These are phyloP conservation scores for Dissophora ornata DNA, from an alignment of 192 early-diverging fungal species.

Conservation along the genomic window DNA sequence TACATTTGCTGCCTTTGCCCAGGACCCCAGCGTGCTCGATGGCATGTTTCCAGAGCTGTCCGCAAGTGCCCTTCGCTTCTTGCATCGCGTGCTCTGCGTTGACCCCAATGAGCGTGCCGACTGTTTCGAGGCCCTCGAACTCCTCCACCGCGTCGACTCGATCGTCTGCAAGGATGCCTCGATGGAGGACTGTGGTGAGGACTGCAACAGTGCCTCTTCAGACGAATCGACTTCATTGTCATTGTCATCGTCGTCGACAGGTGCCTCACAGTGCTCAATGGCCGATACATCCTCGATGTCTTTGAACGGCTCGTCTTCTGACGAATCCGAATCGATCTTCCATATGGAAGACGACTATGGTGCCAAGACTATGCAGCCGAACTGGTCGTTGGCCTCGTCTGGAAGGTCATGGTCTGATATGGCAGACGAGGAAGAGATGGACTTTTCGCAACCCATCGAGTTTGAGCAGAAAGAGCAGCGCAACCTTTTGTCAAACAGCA, in stretches of 20 bases:
- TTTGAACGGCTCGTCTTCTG: slow-evolving; percentile 5
- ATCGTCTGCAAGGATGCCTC: slow-evolving; percentile 28
- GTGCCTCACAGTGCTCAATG: slow-evolving; percentile 23
- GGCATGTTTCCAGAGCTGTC: slow-evolving; percentile 69
- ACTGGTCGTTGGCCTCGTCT: slow-evolving; percentile 31
- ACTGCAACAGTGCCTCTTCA: neutral
- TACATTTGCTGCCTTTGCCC: slow-evolving; percentile 62
- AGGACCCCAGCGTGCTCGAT: slow-evolving; percentile 60
- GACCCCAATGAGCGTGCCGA: slow-evolving; percentile 61
- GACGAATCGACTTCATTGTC: slow-evolving; percentile 1
- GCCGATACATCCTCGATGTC: slow-evolving; percentile 27
- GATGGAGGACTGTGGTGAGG: slow-evolving; percentile 44
- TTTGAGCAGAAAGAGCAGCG: slow-evolving; percentile 27
- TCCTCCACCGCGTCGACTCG: slow-evolving; percentile 36
- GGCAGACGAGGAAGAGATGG: slow-evolving; percentile 54
- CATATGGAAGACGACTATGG: slow-evolving; percentile 50
- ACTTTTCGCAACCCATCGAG: slow-evolving; percentile 38
- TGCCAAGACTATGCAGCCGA: slow-evolving; percentile 11
- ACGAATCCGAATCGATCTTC: slow-evolving; percentile 30
- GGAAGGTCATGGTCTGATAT: slow-evolving; percentile 49
- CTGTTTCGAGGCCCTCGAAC: slow-evolving; percentile 45
- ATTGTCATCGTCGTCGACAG: slow-evolving; percentile 11
- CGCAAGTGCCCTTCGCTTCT: slow-evolving; percentile 48
- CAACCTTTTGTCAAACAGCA: neutral
- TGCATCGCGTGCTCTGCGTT: slow-evolving; percentile 57